These are phyloP conservation scores for Pseudodiploospora longispora DNA, from an alignment of 2,329 filamentous ascomycete genomes.

Conservation along the genomic window DNA sequence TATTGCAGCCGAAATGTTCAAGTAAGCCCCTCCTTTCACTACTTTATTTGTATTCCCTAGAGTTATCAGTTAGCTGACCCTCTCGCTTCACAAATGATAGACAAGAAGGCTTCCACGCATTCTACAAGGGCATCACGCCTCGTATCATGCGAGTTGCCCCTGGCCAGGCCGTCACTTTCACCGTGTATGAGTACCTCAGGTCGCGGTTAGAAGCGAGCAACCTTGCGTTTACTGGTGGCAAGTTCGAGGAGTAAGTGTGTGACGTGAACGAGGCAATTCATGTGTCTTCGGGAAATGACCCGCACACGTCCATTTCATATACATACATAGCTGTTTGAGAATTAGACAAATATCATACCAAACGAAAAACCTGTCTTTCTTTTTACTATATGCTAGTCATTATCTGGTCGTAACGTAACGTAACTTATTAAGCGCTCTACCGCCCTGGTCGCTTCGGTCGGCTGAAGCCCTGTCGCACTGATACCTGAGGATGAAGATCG, in stretches of 20 bases:
- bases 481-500: slow-evolving; percentile 60
- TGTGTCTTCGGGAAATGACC: slow-evolving; percentile 20
- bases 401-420: neutral
- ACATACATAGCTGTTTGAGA: slow-evolving; percentile 10
- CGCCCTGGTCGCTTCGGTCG: slow-evolving; percentile 73
- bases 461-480: slow-evolving; percentile 61
- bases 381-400: slow-evolving; percentile 6
- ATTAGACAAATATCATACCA: slow-evolving; percentile 4
- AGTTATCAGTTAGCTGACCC: neutral
- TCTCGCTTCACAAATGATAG: slow-evolving; percentile 31
- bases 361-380: slow-evolving; percentile 9
- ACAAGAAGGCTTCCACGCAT: slow-evolving; percentile 87
- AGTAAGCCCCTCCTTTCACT: slow-evolving; percentile 35
- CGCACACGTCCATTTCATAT: slow-evolving; percentile 12
- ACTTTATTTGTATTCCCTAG: neutral
- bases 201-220: slow-evolving; percentile 62
- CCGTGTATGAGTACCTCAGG: slow-evolving; percentile 72
- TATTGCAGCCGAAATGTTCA: slow-evolving; percentile 82
- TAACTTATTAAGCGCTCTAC: slow-evolving; percentile 20
- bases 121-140: slow-evolving; percentile 98
- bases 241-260: slow-evolving; percentile 55
- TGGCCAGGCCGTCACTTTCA: slow-evolving; percentile 74
- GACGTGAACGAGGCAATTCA: too few species aligned
- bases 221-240: slow-evolving; percentile 49
- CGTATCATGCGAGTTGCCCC: slow-evolving; percentile 96